phyloP scores from a whole-genome alignment of 352 stramenopile genomes.

The Pseudoperonospora humuli region DNA sequence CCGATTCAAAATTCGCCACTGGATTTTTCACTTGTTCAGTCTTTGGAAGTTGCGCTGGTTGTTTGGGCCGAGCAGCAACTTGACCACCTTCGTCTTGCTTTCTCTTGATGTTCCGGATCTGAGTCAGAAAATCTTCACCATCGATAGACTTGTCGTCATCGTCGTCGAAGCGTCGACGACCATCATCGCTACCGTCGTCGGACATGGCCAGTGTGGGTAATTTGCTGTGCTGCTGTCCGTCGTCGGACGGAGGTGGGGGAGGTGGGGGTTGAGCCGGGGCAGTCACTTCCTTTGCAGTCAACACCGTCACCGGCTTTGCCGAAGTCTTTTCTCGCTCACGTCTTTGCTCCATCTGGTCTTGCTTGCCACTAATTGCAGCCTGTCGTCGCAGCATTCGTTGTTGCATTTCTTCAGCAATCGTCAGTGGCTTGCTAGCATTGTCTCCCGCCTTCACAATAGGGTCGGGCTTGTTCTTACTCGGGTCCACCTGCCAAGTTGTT shows the following conservation, averaged over 20 bases:
- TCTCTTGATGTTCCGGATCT: conserved; percentile 78
- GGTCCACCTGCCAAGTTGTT: conserved; percentile 20
- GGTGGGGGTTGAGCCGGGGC: conserved; percentile 32
- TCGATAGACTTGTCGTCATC: conserved; percentile 69
- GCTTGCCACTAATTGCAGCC: conserved; percentile 75
- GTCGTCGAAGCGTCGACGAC: conserved; percentile 25
- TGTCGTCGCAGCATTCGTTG: conserved; percentile 69
- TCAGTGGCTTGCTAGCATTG: conserved; percentile 40
- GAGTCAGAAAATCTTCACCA: conserved; percentile 67
- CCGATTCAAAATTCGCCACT: conserved; percentile 56
- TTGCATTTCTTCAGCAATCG: conserved; percentile 79
- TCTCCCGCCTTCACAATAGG: conserved; percentile 28
- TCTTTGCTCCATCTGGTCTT: conserved; percentile 74
- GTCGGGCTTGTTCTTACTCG: conserved; percentile 26
- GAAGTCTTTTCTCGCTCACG: conserved; percentile 57
- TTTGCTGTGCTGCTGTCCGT: conserved; percentile 35
- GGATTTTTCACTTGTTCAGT: conserved; percentile 45
- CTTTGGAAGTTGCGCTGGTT: conserved; percentile 29
- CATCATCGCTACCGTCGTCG: conserved; percentile 63
- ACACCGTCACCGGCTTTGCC: conserved; percentile 61
- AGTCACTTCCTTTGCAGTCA: conserved; percentile 75
- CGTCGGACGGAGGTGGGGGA: conserved; percentile 40
- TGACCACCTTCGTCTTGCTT: conserved; percentile 55
- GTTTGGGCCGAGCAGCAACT: conserved; percentile 19
- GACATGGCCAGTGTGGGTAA: conserved; percentile 76